Percentiles rank a stretch among this genome's conserved stretches.
phyloP scores from a whole-genome alignment of 352 stramenopile species.

The Phytophthora meadii region DNA sequence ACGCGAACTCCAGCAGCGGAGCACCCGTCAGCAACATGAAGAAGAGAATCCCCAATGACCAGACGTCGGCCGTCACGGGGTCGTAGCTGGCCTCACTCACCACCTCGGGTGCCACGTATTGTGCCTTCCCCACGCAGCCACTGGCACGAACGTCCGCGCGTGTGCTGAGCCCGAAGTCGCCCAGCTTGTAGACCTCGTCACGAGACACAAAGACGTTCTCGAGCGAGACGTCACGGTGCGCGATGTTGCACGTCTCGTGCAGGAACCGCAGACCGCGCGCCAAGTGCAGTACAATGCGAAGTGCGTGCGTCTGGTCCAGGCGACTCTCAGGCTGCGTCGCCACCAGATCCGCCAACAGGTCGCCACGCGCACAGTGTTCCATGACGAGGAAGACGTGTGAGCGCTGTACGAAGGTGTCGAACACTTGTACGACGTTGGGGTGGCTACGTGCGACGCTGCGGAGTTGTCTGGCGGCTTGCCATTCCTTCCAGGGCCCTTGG shows the following conservation, averaged over 20 bases:
- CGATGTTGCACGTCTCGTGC: slow-evolving; percentile 35
- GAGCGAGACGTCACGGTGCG: slow-evolving; percentile 67
- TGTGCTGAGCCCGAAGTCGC: slow-evolving; percentile 60
- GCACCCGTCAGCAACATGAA: slow-evolving; percentile 69
- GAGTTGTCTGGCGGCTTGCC: slow-evolving; percentile 32
- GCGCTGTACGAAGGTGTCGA: slow-evolving; percentile 44
- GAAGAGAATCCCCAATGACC: slow-evolving; percentile 64
- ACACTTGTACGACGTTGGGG: slow-evolving; percentile 47
- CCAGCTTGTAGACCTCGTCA: slow-evolving; percentile 57
- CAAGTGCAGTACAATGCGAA: slow-evolving; percentile 41
- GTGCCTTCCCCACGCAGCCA: slow-evolving; percentile 38
- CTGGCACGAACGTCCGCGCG: slow-evolving; percentile 25
- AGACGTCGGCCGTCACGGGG: slow-evolving; percentile 50
- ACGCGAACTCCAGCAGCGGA: slow-evolving; percentile 46
- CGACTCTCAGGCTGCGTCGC: slow-evolving; percentile 32
- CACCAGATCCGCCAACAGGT: slow-evolving; percentile 51
- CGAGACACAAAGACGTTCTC: slow-evolving; percentile 62
- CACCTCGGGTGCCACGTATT: slow-evolving; percentile 52
- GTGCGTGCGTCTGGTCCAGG: slow-evolving; percentile 33
- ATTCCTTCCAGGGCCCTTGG: slow-evolving; percentile 38
- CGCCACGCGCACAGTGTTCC: slow-evolving; percentile 59
- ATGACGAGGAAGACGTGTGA: slow-evolving; percentile 55
- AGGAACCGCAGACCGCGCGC: slow-evolving; percentile 37
- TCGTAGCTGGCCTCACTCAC: slow-evolving; percentile 37
- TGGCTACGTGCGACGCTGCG: slow-evolving; percentile 24